Base-by-base conservation (phyloP, 2,329 filamentous ascomycete genomes). In the Hymenoscyphus occultus region DNA sequence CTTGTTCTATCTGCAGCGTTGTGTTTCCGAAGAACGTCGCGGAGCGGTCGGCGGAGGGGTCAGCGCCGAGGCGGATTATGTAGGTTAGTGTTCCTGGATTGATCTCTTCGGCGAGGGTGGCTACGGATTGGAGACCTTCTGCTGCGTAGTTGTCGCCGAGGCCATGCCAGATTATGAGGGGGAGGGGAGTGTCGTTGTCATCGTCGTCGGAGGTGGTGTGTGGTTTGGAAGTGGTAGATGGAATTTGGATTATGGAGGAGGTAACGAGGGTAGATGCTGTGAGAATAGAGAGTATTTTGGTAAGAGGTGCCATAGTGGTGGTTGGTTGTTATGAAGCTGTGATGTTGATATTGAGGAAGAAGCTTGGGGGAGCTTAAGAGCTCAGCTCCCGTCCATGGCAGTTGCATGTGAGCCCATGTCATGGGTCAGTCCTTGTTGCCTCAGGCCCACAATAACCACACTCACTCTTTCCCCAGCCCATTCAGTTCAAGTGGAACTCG, bases 141-240 rank as follows among this genome's bases (percentile, higher is more conserved):
- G 86, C 86, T 61, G 86, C 84, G 79, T 88, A 96, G 76, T 88
- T 85, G 78, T 95, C 91, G 72, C 87, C 87, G 12, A 88, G 81
- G 32, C 86, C 95, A 78, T 99, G 95, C 95, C 95, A 99, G 79
- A 99, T 91, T 66, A 99, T 84, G 42, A 99, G 83, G 0, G 95
- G 95, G 39, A 97, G 84, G 3, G 91, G 92, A n/a, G 84, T 87
- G 70, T 87, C 84, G 74, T 83, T 77, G 59, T 80, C 67, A 54
- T 72, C 69, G 64, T 69, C 63, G 39, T 67, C 60, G n/a, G 56
- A 7, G 32, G 12, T 6, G 19, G 6, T n/a, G 31, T 22, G n/a
- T 5, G 32, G 22, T 45, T 54, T 28, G 56, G 40, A 51, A 31
- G 10, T 28, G 31, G 54, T 35, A 22, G 45, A 35, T 63, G 60